phyloP scores from a whole-genome alignment of 2,329 filamentous ascomycete genomes.

The Hypoxylon sp. region DNA sequence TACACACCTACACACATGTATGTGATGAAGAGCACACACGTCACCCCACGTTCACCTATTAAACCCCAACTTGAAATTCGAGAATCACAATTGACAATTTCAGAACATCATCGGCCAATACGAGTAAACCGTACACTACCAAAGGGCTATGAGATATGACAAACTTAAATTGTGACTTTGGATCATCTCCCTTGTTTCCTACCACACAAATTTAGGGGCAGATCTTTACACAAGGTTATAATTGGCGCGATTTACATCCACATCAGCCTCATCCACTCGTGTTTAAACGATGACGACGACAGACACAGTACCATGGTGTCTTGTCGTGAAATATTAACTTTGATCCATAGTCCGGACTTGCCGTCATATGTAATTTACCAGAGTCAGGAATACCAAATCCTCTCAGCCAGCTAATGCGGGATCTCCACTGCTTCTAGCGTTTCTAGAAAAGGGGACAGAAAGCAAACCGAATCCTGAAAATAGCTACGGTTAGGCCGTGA shows the following conservation, averaged over 20 bases:
- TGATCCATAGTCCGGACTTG: slow-evolving; percentile 31
- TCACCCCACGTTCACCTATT: neutral
- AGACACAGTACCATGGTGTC: slow-evolving; percentile 2
- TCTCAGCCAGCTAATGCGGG: slow-evolving; percentile 4
- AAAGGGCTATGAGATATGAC: neutral
- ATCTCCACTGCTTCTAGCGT: slow-evolving; percentile 43
- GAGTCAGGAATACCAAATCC: slow-evolving; percentile 14
- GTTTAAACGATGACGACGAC: slow-evolving; percentile 17
- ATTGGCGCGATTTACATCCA: slow-evolving; percentile 18
- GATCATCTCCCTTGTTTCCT: neutral
- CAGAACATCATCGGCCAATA: neutral
- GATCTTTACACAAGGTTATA: slow-evolving; percentile 7
- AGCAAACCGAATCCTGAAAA: slow-evolving; percentile 21
- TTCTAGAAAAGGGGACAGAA: slow-evolving; percentile 42
- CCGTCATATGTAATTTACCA: slow-evolving; percentile 35
- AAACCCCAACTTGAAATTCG: neutral
- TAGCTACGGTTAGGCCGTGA: slow-evolving; percentile 29
- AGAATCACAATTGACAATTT: neutral
- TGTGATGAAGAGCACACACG: neutral
- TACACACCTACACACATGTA: neutral
- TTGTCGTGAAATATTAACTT: slow-evolving; percentile 6
- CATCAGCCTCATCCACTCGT: slow-evolving; percentile 19
- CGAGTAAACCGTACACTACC: neutral
- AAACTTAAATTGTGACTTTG: neutral
- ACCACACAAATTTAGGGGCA: slow-evolving; percentile 11